Evolutionary conservation across 2,329 filamentous ascomycete species (phyloP), one percentile per base, ranked within the genome.

Genomic region (Biscogniauxia sp.): DNA sequence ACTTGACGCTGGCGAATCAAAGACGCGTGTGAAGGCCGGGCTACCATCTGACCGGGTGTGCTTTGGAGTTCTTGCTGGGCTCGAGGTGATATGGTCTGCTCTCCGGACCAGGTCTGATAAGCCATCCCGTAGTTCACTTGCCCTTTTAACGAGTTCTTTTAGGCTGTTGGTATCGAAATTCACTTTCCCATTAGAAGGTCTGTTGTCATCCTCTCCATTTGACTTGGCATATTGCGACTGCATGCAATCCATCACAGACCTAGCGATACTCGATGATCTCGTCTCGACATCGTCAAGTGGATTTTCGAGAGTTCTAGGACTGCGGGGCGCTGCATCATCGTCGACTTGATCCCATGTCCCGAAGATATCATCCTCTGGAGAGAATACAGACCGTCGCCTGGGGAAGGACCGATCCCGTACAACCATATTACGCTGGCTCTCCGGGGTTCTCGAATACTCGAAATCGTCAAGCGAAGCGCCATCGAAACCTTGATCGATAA

Each of bases 131-230:
- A 89, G 74, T 58, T 84, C 82, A 26, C 83, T 81, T 1, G 87
- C 87, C 61, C 85, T 80, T 70, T 85, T 86, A 45, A 89, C 87
- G 57, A 89, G 76, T 68, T 86, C 84, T 67, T 85, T 86, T n/a
- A 89, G 78, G 72, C 85, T 89, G 64, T 88, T 88, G 5, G 87
- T 89, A 69, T 88, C 87, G 64, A 89, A 89, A 61, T 88, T 87
- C 68, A 89, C 81, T 74, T 83, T 83, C 61, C 81, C 79, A 55
- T 79, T 78, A 52, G 80, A 76, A 11, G 69, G 72, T 62, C 62
- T 60, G 57, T 70, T 59, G 15, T 72, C 73, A 4, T 73, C 68
- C 51, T 71, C 72, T 20, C 70, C 70, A 19, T 70, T 66, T 9
- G 81, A 76, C 1, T 76, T 76, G 5, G 80, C 77, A 20, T 82